Evolutionary conservation across 768 basidiomycete genomes (phyloP), one percentile per base, ranked within the genome.

Genomic region (Hortiboletus campestris): DNA sequence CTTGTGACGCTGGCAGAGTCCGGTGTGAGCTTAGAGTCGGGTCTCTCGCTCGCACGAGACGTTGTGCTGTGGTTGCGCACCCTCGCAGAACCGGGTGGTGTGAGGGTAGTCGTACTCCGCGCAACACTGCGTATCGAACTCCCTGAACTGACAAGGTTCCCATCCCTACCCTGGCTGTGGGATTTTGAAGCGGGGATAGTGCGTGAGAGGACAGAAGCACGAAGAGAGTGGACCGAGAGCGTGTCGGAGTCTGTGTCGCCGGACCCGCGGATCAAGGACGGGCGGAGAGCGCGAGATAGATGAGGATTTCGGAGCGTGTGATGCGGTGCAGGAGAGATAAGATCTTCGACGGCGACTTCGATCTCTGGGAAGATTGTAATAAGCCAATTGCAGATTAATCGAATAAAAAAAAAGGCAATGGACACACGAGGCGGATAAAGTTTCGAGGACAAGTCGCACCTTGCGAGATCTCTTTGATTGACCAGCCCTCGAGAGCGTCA

Each of bases 401-500:
- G 25, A 39, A 35, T 10, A 32, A 19, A 10, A 32, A 50, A 38
- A 39, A 14, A 3, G 12, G 22, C 10, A 25, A 34, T 48, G 36
- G 48, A 35, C 45, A 48, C 34, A 25, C 6, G 10, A 51, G 16
- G n/a, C 14, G 32, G 25, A 25, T 10, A 14, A 40, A 34, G 16
- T 7, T 2, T 29, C 4, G 46, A 14, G 49, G 44, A 31, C 32
- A 25, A 32, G 41, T 22, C 61, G 14, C 35, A 71, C 71, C 71
- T 59, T 69, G 71, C 4, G 71, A 69, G 39, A 98, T 92, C 66
- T 98, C 96, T 67, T 92, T 88, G 51, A 95, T 68, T 0, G 89
- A 85, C 92, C 93, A 97, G 5, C 79, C 80, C 46, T 96, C 92
- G n/a, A 98, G 77, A 5, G 73, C 67, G 48, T 88, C 86, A 63